These are phyloP conservation scores for Tuber umbilicatum DNA, from an alignment of 495 filamentous ascomycete species.

Conservation along the genomic window DNA sequence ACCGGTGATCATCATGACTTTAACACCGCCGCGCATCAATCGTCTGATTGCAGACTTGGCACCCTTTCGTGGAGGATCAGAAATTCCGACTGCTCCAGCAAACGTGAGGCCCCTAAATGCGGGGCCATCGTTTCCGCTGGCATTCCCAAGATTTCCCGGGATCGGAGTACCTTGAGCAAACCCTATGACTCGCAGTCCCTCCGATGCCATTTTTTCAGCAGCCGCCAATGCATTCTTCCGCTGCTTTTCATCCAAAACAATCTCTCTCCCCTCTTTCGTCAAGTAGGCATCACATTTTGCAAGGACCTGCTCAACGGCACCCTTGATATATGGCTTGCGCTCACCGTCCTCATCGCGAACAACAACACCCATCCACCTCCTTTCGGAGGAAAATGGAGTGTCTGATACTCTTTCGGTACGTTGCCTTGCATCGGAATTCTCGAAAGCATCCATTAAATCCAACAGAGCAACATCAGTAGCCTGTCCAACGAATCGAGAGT, in stretches of 20 bases:
- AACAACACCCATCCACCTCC: conserved; percentile 98
- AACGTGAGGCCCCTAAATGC: conserved; percentile 77
- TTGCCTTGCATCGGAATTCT: conserved; percentile 82
- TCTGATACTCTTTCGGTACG: conserved; percentile 70
- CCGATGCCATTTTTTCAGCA: conserved; percentile 80
- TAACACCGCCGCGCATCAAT: conserved; percentile 86
- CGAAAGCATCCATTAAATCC: conserved; percentile 82
- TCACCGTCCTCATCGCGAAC: conserved; percentile 50
- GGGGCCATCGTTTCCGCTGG: conserved; percentile 54
- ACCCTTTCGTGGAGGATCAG: conserved; percentile 82
- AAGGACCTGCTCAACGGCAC: conserved; percentile 81
- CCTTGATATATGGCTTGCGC: conserved; percentile 76
- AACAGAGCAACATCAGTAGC: conserved; percentile 94
- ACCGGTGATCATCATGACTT: conserved; percentile 97
- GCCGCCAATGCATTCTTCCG: conserved; percentile 69
- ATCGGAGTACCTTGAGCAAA: conserved; percentile 70
- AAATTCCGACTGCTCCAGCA: conserved; percentile 91
- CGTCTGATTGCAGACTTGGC: conserved; percentile 84
- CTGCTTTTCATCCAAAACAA: conserved; percentile 73
- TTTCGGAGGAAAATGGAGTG: conserved; percentile 90
- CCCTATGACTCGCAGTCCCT: conserved; percentile 82
- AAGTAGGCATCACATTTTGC: conserved; percentile 85
- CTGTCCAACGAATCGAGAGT: conserved; percentile 85
- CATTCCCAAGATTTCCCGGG: conserved; percentile 41
- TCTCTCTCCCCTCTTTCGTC: conserved; percentile 75